A percentile compares a stretch with the other conserved stretches of the same genome.
Evolutionary conservation across 345 rosid genomes (phyloP).

Genomic region (Rubroshorea leprosula): DNA sequence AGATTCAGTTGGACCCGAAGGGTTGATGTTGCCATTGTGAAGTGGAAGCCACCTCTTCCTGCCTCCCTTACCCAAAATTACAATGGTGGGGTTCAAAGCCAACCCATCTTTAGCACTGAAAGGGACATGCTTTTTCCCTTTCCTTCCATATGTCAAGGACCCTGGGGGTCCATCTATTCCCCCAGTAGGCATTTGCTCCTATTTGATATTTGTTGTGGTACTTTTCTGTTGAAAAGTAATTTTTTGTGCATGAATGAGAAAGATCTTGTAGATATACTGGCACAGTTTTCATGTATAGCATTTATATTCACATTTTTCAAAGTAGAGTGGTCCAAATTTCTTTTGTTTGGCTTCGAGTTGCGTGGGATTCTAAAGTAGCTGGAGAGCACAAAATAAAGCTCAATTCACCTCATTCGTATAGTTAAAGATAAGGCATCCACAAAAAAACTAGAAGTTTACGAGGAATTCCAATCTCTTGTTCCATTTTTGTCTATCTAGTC

Average conservation of each 20-base stretch:
- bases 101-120: slow-evolving; percentile 12
- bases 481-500: not conserved
- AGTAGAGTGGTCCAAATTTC: slow-evolving; percentile 18
- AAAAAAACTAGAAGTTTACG: no score
- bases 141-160: slow-evolving; percentile 27
- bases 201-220: slow-evolving; percentile 12
- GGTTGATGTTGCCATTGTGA: slow-evolving; percentile 24
- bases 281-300: not conserved
- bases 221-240: slow-evolving; percentile 2
- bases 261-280: not conserved
- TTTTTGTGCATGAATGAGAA: slow-evolving; percentile 14
- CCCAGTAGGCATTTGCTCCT: slow-evolving; percentile 10
- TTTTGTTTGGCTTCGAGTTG: not conserved
- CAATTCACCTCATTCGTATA: no score
- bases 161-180: slow-evolving; percentile 26
- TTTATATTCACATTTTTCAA: not conserved
- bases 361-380: no score
- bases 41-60: slow-evolving; percentile 48
- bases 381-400: no score
- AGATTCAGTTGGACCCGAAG: slow-evolving; percentile 29
- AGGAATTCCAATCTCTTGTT: no score
- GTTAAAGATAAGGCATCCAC: no score
- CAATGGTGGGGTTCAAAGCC: slow-evolving; percentile 19
- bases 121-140: slow-evolving; percentile 14
- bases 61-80: slow-evolving; percentile 23